phyloP scores from a whole-genome alignment of 257 asterid species.

The Primulina eburnea region DNA sequence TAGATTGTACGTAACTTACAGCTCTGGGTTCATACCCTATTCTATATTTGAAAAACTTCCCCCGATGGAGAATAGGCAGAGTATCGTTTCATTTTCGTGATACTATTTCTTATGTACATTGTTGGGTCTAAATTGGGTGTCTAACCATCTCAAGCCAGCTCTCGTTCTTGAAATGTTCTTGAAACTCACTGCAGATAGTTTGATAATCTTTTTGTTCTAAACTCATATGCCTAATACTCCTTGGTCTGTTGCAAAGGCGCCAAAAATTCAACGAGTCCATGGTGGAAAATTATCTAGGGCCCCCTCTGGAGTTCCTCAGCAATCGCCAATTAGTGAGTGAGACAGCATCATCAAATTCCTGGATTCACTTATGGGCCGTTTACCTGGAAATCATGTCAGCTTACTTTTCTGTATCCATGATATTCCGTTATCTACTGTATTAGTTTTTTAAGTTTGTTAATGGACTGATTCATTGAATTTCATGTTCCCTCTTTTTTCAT shows the following conservation, averaged over 20 bases:
- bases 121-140: too few relatives aligned
- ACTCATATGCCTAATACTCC: not conserved
- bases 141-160: slow-evolving; percentile 6
- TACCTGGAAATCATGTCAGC: slow-evolving; percentile 70
- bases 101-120: too few relatives aligned
- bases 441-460: slow-evolving; percentile 8
- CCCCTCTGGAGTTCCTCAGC: slow-evolving; percentile 69
- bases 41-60: too few relatives aligned
- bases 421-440: slow-evolving; percentile 1
- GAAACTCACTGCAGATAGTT: not conserved
- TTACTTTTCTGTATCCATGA: not conserved
- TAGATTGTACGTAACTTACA: too few relatives aligned
- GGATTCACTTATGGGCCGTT: slow-evolving; percentile 81
- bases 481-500: slow-evolving; percentile 98
- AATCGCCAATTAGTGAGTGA: slow-evolving; percentile 84
- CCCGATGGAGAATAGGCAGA: too few relatives aligned
- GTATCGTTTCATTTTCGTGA: too few relatives aligned
- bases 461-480: slow-evolving; percentile 24
- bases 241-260: slow-evolving; percentile 54
- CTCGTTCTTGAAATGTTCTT: slow-evolving; percentile 5
- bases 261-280: slow-evolving; percentile 87
- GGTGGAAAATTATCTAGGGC: slow-evolving; percentile 94
- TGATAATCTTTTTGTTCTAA: not conserved
- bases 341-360: slow-evolving; percentile 86
- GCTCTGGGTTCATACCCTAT: too few relatives aligned